Conservation (phyloP, 108 stramenopile genomes). For the Skeletonema grethae region DNA sequence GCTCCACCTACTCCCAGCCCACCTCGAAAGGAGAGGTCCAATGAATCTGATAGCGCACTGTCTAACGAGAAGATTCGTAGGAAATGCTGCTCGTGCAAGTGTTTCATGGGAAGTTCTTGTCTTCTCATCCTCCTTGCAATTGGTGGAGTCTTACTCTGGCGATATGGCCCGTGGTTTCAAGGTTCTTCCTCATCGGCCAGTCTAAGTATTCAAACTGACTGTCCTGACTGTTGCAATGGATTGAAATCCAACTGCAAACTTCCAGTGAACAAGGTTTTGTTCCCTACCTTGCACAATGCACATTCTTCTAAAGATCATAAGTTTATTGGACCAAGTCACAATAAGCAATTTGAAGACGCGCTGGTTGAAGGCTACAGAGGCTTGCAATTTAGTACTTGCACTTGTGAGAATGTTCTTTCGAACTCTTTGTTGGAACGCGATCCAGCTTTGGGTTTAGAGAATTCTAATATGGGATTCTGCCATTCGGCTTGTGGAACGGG, state of each 20-base stretch:
- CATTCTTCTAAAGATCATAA: constrained; percentile 56
- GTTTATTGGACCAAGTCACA: constrained; percentile 52
- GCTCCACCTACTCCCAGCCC: constrained; percentile 4
- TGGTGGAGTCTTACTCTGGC: constrained; percentile 10
- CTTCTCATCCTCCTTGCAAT: constrained; percentile 1
- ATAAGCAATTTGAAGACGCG: constrained; percentile 57
- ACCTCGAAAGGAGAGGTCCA: neutral
- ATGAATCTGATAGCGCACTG: neutral
- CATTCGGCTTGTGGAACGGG: constrained; percentile 55
- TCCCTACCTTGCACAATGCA: constrained; percentile 63
- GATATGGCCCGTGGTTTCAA: constrained; percentile 24
- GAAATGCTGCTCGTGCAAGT: neutral
- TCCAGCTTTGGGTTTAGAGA: constrained; percentile 2
- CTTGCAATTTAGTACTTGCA: constrained; percentile 60
- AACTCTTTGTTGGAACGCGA: constrained; percentile 10
- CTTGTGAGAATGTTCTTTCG: constrained; percentile 39
- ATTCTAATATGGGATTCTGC: constrained; percentile 30
- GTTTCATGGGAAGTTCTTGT: neutral
- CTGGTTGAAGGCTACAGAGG: constrained; percentile 69
- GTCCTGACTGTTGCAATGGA: constrained; percentile 66
- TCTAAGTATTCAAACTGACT: constrained; percentile 5
- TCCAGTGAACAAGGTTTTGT: constrained; percentile 57
- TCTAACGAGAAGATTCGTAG: neutral
- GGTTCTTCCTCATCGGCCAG: neutral
- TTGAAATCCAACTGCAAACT: constrained; percentile 59